Conservation (phyloP, 352 stramenopile genomes). For the Phytopythium helicoides region DNA sequence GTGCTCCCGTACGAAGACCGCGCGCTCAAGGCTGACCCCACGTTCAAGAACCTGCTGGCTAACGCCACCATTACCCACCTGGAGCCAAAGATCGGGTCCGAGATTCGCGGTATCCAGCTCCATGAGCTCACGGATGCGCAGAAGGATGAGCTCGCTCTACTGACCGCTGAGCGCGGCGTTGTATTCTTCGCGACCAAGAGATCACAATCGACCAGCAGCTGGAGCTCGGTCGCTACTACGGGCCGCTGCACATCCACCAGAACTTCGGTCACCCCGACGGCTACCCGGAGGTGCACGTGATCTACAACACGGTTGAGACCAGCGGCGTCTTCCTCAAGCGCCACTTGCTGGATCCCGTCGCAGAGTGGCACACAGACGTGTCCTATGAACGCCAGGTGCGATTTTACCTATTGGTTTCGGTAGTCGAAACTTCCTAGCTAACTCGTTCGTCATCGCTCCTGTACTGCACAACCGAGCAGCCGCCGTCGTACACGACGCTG, state of each 20-base stretch:
- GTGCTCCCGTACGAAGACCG: constrained; percentile 26
- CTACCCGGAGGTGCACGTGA: constrained; percentile 18
- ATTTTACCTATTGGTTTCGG: background rate
- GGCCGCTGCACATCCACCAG: constrained; percentile 28
- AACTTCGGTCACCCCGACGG: constrained; percentile 19
- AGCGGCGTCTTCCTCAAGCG: constrained; percentile 8
- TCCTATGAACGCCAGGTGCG: constrained; percentile 24
- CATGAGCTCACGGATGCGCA: constrained; percentile 28
- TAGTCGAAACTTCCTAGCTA: background rate
- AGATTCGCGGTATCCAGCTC: constrained; percentile 24
- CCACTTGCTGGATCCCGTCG: constrained; percentile 7
- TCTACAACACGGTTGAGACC: constrained; percentile 14
- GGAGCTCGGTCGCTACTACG: constrained; percentile 22
- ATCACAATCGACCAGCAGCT: constrained; percentile 19
- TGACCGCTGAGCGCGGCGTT: constrained; percentile 12
- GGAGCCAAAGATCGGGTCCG: constrained; percentile 21
- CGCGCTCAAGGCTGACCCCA: constrained; percentile 25
- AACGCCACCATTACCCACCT: constrained; percentile 16
- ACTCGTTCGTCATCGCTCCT: background rate
- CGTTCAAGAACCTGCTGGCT: constrained; percentile 28
- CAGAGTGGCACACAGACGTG: constrained; percentile 27
- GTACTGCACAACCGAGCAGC: constrained; percentile 8
- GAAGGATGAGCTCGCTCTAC: constrained; percentile 15
- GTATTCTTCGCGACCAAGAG: constrained; percentile 21
- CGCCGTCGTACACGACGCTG: constrained; percentile 32